Base-by-base conservation (phyloP, 2,329 filamentous ascomycete species). In the Pseudogymnoascus sp. region DNA sequence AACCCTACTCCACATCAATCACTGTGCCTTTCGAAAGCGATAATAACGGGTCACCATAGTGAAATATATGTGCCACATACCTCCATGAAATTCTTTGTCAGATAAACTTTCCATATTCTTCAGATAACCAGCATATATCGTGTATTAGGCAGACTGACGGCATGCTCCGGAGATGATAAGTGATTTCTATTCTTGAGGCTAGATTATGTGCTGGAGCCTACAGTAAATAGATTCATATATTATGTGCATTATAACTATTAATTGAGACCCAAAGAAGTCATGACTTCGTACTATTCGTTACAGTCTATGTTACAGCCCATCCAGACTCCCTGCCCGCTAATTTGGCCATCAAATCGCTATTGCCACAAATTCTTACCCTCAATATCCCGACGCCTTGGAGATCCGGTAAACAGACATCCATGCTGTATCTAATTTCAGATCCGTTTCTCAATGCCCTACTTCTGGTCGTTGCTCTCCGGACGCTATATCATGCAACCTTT, bases 401-500 rank as follows among this genome's bases (percentile, higher is more conserved):
- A 51, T 34, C 23, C 18, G 11, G 18, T 36, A 11, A 60, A 62
- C 29, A 2, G 29, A 21, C 39, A 18, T 5, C 42, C 21, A 34
- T 23, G n/a, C 18, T 60, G 2, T 7, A 45, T 62, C 40, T 11
- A 12, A 45, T 36, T 21, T 47, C 21, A 29, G 6, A 6, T 3
- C 31, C 31, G n/a, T 34, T 23, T 5, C 23, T 26, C 54, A 21
- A 36, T 47, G 23, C 18, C 10, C 62, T 47, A 14, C 6, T 29
- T 61, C 34, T n/a, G 1, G 21, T 8, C n/a, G n/a, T 23, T 34
- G 11, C 16, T 42, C 54, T 31, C 39, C 37, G 6, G 34, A 34
- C 5, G 31, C 54, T 14, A 26, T 61, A 34, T 65, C 67, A 18
- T 72, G 70, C 23, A 74, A 60, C 23, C 66, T 66, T 16, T 68